These are phyloP conservation scores for Chlorella vulgaris DNA, from an alignment of 139 green algal genomes.

Conservation along the genomic window DNA sequence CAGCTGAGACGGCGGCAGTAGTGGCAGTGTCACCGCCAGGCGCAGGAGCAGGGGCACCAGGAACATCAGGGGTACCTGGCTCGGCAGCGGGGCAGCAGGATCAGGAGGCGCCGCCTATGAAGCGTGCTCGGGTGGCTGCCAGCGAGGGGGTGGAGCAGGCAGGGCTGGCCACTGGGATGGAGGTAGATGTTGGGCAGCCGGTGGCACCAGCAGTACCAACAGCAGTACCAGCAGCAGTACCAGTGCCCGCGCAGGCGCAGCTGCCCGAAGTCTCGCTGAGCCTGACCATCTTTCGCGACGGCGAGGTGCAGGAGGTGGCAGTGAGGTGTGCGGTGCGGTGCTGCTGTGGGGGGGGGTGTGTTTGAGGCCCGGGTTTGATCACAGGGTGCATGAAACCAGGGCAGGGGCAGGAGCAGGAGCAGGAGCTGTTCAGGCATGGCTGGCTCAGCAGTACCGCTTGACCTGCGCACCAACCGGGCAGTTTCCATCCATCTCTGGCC, in stretches of 20 bases:
- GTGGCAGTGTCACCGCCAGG: neutral
- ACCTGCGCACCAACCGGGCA: no score
- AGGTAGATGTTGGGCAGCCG: neutral
- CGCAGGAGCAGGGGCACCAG: neutral
- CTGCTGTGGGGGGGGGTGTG: no score
- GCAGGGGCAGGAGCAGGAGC: no score
- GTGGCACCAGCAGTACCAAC: neutral
- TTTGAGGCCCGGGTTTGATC: no score
- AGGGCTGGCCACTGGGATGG: no score
- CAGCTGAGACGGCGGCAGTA: neutral
- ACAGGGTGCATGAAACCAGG: neutral
- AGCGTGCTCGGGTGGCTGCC: neutral
- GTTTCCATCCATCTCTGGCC: no score
- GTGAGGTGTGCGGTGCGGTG: conserved; percentile 7
- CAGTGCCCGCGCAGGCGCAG: neutral
- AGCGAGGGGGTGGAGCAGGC: no score
- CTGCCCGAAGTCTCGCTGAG: conserved; percentile 44
- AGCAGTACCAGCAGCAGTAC: neutral
- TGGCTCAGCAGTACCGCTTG: no score
- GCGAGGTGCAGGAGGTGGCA: conserved; percentile 10
- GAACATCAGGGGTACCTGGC: neutral
- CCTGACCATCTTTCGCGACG: conserved; percentile 49
- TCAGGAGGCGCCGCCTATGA: neutral
- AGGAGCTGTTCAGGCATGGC: no score
- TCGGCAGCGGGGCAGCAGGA: neutral